Evolutionary conservation across 1,139 yeast species (phyloP), one percentile per base, ranked within the genome.

Genomic region (Meyerozyma guilliermondii): DNA sequence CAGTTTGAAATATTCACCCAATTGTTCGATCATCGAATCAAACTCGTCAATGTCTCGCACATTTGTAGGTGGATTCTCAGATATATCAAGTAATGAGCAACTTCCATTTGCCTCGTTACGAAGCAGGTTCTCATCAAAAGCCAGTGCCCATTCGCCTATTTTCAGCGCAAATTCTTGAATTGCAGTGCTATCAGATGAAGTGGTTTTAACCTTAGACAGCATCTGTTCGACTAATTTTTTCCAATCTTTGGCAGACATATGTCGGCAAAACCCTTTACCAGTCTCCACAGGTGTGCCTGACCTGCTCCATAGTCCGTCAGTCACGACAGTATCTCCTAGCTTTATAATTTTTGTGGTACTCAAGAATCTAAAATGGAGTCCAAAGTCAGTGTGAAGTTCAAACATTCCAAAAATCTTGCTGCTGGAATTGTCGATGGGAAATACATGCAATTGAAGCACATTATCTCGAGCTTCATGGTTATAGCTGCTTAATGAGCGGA

Each of bases 21-120:
- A 55, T 48, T 80, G 83, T 3, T 61, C 64, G 22, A 80, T 47
- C 82, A 80, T 74, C 18, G 71, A 63, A 42, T 76, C 79, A 30
- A 77, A 59, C 48, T 78, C 82, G 1, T 54, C 53, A 4, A 74
- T 45, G 39, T 71, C 68, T 3, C 51, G 45, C 2, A 74, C 52
- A 3, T 41, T 35, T 4, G 50, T 42, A 1, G 71, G 70, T 8
- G 58, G 45, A 9, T 46, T 47, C 6, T 47, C 43, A 5, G 62
- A 54, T 7, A 66, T 50, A 18, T 64, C 62, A 22, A 59, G 46
- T 42, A 74, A 48, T 1, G 70, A 55, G 10, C 45, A 44, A 34
- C 58, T 56, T 8, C 41, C 28, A 1, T 47, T 44, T 9, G 16
- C 26, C 14, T 28, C 31, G 11, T 49, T 47, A 46, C 39, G 35